These are phyloP conservation scores for Neurospora sp. DNA, from an alignment of 495 filamentous ascomycete species.

Conservation along the genomic window DNA sequence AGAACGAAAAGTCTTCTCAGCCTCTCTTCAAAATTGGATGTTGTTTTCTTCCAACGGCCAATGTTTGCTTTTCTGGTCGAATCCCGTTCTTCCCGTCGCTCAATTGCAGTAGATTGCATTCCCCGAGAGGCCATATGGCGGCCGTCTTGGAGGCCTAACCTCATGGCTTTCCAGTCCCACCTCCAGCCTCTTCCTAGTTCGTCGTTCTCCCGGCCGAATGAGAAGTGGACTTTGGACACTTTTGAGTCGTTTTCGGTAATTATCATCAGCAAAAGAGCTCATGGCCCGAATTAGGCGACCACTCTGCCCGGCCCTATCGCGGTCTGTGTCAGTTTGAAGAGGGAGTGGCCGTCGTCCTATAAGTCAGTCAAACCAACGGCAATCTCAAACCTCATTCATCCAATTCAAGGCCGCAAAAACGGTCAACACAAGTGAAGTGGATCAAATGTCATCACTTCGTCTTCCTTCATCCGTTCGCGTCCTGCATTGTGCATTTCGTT, in stretches of 20 bases:
- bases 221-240: neutral
- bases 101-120: neutral
- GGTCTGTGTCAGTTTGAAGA: neutral
- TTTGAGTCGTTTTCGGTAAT: neutral
- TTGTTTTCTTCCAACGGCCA: neutral
- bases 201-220: neutral
- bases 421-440: neutral
- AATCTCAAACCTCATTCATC: neutral
- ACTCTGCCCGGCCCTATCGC: neutral
- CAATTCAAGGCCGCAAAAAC: neutral
- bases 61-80: neutral
- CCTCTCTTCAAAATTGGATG: neutral
- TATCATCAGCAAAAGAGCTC: neutral
- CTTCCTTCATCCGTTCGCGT: neutral
- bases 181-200: neutral
- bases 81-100: neutral
- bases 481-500: neutral
- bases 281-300: neutral
- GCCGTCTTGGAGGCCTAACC: neutral
- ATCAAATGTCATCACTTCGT: neutral
- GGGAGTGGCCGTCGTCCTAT: neutral
- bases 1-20: neutral
- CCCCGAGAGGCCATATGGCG: neutral
- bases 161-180: neutral
- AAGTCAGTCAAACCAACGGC: neutral